Evolutionary conservation across 805 yeast genomes (phyloP), one percentile per base, ranked within the genome.

Genomic region (Komagataella pastoris): DNA sequence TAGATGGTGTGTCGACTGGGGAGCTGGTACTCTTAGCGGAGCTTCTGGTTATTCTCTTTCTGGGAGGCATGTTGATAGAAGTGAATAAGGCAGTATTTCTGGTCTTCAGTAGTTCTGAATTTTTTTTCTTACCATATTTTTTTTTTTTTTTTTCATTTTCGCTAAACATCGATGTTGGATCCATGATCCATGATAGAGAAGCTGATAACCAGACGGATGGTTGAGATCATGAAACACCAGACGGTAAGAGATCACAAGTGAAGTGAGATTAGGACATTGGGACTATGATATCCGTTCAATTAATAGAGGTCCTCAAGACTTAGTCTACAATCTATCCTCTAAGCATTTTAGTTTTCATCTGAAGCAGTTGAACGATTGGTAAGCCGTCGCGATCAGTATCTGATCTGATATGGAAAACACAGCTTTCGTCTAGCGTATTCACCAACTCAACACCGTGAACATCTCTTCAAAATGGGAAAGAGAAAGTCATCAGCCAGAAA

Each of bases 401-500:
- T 30, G 40, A 30, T 30, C 40, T 8, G 40, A 10, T 14, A 10
- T 10, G 40, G 40, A 30, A 30, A 30, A 30, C n/a, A 30, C 40
- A 30, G 4, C 40, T 30, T 30, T 30, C 40, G n/a, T 24, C 36
- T 14, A 10, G 40, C 40, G 14, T 10, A 30, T 10, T 30, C 40
- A 10, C 14, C 14, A 30, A 10, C 40, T 14, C 40, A 30, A 30
- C 40, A 3, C 14, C 40, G 14, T 30, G 14, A 30, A 30, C 40
- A 4, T 12, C 23, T 12, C 17, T 5, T 17, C n/a, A 44, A 19
- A 14, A 44, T 44, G 70, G 70, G 70, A 56, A 65, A 65, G 56
- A 88, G 95, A 74, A 89, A 83, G 79, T 80, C 86, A 71, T 80
- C 91, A 43, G 74, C 89, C 7, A 82, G 89, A 64, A 85, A 84